A percentile compares a stretch with the other conserved stretches of the same genome.
Evolutionary conservation across 495 filamentous ascomycete species (phyloP).

Genomic region (Arthonia radiata): DNA sequence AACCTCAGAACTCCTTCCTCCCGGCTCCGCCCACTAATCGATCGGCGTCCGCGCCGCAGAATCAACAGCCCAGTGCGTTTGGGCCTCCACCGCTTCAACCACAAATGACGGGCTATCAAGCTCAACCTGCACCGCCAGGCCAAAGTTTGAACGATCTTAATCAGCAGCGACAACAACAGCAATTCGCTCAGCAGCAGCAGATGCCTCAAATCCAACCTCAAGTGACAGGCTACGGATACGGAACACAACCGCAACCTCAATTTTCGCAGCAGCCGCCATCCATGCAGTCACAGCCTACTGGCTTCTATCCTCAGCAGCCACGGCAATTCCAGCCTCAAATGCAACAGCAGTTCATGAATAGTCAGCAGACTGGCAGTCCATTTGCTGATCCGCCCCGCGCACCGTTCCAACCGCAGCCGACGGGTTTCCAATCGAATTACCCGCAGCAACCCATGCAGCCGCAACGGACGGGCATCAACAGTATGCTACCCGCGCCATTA

Average conservation of each 20-base stretch:
- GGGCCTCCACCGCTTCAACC: too few species aligned
- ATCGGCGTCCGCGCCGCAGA: too few species aligned
- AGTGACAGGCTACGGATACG: conserved; percentile 12
- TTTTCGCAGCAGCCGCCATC: conserved; percentile 6
- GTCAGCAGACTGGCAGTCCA: conserved; percentile 21
- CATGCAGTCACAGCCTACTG: conserved; percentile 19
- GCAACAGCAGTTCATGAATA: conserved; percentile 19
- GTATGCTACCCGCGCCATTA: conserved; percentile 26
- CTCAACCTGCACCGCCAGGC: conserved; percentile 36
- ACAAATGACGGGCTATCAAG: conserved; percentile 13
- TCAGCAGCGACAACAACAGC: conserved; percentile 31
- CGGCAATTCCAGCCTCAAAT: conserved; percentile 11
- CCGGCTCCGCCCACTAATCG: too few species aligned
- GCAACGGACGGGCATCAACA: conserved; percentile 27
- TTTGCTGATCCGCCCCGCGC: conserved; percentile 29
- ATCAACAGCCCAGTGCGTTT: too few species aligned
- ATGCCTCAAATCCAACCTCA: conserved; percentile 9
- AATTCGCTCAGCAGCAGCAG: conserved; percentile 18
- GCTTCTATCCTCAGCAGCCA: too few species aligned
- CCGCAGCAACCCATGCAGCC: conserved; percentile 15
- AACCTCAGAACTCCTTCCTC: too few species aligned
- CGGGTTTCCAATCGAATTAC: conserved; percentile 35
- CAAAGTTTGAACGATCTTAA: conserved; percentile 51
- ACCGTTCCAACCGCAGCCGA: conserved; percentile 32
- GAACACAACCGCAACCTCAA: conserved; percentile 8